Base-by-base conservation (phyloP, 345 rosid species). In the Gossypium stocksii region DNA sequence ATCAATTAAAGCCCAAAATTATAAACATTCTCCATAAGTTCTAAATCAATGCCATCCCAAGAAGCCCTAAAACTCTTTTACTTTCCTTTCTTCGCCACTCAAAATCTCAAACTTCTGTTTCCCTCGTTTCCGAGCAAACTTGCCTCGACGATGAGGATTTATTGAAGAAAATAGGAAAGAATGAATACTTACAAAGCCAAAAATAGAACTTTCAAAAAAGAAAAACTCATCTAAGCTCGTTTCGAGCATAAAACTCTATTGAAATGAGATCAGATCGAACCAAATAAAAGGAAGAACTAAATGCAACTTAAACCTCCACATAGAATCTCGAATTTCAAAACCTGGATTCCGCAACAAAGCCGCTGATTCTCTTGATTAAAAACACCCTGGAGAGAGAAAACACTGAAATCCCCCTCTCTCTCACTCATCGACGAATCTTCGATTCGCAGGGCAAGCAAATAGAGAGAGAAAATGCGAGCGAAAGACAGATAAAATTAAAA, bases 371-470 rank as follows among this genome's bases (percentile, higher is more conserved):
- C 20, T 67, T 13, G 48, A 53, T 19, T 15, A 41, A 23, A 29
- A 29, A 41, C 46, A 25, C 75, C 75, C 67, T 59, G 60, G 45
- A 59, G 53, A 57, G 75, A 72, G 51, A 27, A 71, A 72, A 27
- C 54, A 72, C 57, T 15, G 57, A 25, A n/a, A 23, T 15, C 1
- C 57, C 56, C 27, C 64, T 3, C 70, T 34, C 71, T 20, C 27
- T 22, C 29, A 2, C 16, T 49, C 72, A 19, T 25, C 16, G 23
- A 25, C 22, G 34, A 69, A 23, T 27, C 72, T 67, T 48, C 20
- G 54, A 34, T 20, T 45, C 57, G 20, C 57, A 46, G 22, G 38
- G 66, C 48, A 22, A 38, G 38, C 15, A 34, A 38, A 52, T 3
- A 52, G 4, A 25, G 44, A 14, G 17, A 15, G 46, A 29, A 15